phyloP scores from a whole-genome alignment of 148 eudicot genomes.

The Rhododendron williamsianum region DNA sequence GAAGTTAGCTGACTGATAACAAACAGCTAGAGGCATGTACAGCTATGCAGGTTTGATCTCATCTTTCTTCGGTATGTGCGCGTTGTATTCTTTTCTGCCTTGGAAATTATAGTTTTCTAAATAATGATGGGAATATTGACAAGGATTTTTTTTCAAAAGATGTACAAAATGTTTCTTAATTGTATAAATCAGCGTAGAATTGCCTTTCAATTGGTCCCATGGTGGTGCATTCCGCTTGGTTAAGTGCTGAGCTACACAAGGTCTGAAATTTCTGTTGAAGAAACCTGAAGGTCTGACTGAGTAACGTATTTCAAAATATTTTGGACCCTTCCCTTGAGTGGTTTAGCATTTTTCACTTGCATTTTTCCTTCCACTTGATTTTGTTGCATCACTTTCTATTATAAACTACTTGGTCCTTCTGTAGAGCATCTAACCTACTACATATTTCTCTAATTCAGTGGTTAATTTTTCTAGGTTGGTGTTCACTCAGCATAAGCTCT shows the following conservation, averaged over 20 bases:
- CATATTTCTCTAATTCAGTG: background rate
- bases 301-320: background rate
- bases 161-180: background rate
- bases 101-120: background rate
- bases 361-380: background rate
- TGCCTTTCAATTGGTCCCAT: background rate
- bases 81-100: background rate
- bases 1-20: background rate
- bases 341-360: background rate
- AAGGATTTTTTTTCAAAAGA: background rate
- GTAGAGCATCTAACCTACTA: background rate
- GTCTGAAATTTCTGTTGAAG: no score
- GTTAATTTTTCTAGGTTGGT: background rate
- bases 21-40: background rate
- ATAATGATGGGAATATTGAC: background rate
- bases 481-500: background rate
- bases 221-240: background rate
- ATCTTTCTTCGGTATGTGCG: background rate
- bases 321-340: background rate
- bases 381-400: background rate
- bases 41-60: background rate
- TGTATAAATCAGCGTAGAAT: background rate
- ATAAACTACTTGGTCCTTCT: background rate
- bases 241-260: background rate
- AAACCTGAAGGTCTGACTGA: no score